Percentiles rank a stretch among this genome's conserved stretches.
Conservation (phyloP, 1,139 yeast species). For the Kazachstania sp. region DNA sequence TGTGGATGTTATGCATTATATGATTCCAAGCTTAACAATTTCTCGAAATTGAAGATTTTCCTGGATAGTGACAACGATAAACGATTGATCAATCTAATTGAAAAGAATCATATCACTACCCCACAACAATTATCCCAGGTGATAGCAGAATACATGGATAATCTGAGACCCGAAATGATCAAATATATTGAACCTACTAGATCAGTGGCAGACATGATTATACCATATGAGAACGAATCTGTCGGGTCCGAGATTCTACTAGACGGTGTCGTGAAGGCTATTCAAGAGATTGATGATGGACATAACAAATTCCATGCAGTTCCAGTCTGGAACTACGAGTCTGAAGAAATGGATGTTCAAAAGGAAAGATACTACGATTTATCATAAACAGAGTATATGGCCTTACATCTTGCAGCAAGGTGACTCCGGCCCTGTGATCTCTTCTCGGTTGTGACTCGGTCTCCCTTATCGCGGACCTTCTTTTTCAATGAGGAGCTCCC, state of each 20-base stretch:
- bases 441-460: not conserved
- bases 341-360: conserved; percentile 40
- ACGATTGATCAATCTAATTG: conserved; percentile 68
- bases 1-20: conserved; percentile 79
- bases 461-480: not conserved
- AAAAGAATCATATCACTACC: conserved; percentile 28
- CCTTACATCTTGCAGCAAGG: not conserved
- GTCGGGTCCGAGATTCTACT: conserved; percentile 57
- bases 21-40: conserved; percentile 47
- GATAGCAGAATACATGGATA: conserved; percentile 51
- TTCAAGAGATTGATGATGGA: conserved; percentile 22
- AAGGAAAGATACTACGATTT: conserved; percentile 45
- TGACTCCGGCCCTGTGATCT: not conserved
- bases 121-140: conserved; percentile 39
- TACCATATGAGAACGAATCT: conserved; percentile 53
- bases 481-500: not conserved
- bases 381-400: conserved; percentile 12
- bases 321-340: conserved; percentile 30
- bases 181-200: conserved; percentile 69
- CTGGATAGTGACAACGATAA: conserved; percentile 85
- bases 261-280: conserved; percentile 56
- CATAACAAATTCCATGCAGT: conserved; percentile 5
- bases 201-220: conserved; percentile 68
- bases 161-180: conserved; percentile 67
- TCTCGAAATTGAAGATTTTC: conserved; percentile 62